Base-by-base conservation (phyloP, 2,329 filamentous ascomycete genomes). In the Rutstroemia sydowiana region DNA sequence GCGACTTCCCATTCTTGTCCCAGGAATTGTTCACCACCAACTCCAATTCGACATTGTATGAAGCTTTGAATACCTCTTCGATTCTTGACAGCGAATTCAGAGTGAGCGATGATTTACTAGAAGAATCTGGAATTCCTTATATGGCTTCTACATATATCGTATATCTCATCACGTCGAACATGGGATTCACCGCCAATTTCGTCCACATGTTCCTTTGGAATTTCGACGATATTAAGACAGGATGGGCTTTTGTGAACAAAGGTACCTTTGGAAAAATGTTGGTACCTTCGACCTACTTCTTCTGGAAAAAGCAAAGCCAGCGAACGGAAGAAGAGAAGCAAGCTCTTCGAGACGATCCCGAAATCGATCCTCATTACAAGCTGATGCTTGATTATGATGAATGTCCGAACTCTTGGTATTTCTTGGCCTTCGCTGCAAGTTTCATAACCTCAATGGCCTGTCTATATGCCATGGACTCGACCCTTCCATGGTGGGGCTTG, bases 391-490 rank as follows among this genome's bases (percentile, higher is more conserved):
- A 71, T 32, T 83, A 81, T 63, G 72, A 73, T 55, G 69, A 76
- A 41, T 74, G 73, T 0, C 79, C 79, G 0, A 63, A 75, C 41
- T 81, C 76, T 75, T 83, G 79, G 79, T 83, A 80, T 52, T 68
- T 79, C 16, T 71, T 76, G 18, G 51, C 23, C 21, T 49, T 53
- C 9, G 54, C 70, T 4, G 21, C 71, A 50, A 76, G 77, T 65
- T 69, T 78, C 16, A 74, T 65, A 1, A 65, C 80, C 1, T 57
- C 50, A 18, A 45, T 63, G 5, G 60, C 39, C 18, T 53, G 45
- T 32, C 73, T 82, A 2, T 69, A 82, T 14, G 75, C 69, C 1
- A 88, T 81, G 61, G 78, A 80, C 0, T 88, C 86, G 9, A 54
- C 52, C 7, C 40, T 61, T 26, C 54, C 58, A 47, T 60, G 58